Percentiles rank a stretch among this genome's conserved stretches.
phyloP scores from a whole-genome alignment of 2,329 filamentous ascomycete species.

The Penicillium hordei region DNA sequence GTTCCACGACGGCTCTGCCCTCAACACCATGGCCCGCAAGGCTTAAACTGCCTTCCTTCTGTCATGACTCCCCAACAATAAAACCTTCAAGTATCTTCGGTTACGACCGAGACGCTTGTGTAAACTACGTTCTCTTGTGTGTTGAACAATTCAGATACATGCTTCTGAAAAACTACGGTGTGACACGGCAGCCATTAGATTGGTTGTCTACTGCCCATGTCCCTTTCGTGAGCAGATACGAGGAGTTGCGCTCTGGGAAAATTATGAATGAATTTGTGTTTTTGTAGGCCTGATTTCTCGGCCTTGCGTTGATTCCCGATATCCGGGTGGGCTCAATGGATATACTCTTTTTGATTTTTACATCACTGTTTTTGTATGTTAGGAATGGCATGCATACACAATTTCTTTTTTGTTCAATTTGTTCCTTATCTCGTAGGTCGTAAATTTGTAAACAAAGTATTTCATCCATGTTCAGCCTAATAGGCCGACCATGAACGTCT shows the following conservation, averaged over 20 bases:
- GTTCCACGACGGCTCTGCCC: constrained; percentile 96
- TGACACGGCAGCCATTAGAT: neutral
- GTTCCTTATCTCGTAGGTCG: neutral
- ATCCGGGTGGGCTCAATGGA: constrained; percentile 41
- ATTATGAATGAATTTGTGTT: constrained; percentile 33
- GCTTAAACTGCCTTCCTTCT: constrained; percentile 27
- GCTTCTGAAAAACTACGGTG: constrained; percentile 1
- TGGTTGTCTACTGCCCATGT: constrained; percentile 19
- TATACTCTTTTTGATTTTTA: constrained; percentile 38
- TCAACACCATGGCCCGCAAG: constrained; percentile 96
- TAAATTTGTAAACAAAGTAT: neutral
- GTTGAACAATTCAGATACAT: constrained; percentile 26
- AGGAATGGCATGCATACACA: constrained; percentile 40
- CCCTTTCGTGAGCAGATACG: constrained; percentile 32
- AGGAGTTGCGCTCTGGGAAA: constrained; percentile 38
- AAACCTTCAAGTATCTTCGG: constrained; percentile 9
- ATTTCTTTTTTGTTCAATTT: constrained; percentile 29
- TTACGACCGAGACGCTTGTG: constrained; percentile 15
- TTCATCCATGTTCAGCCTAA: neutral
- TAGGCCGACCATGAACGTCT: neutral
- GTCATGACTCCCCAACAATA: constrained; percentile 8
- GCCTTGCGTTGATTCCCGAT: constrained; percentile 31
- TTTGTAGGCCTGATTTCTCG: constrained; percentile 28
- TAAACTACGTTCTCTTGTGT: constrained; percentile 31
- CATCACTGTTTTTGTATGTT: constrained; percentile 34